phyloP scores from a whole-genome alignment of 257 asterid genomes.

The Osmanthus fragrans region DNA sequence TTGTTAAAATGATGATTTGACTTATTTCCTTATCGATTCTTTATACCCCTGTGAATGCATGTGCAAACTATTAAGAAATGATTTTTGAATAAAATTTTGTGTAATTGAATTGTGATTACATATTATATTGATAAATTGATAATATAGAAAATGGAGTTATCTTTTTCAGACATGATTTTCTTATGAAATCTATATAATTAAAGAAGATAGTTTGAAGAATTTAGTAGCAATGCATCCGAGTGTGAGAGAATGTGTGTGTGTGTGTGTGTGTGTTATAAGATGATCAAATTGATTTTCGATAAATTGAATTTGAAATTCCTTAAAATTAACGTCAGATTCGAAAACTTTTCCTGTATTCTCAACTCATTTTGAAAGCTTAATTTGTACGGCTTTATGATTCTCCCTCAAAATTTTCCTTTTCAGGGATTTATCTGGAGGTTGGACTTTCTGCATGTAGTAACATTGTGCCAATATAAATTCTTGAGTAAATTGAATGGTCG shows the following conservation, averaged over 20 bases:
- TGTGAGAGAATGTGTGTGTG: too few relatives aligned
- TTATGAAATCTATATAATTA: too few relatives aligned
- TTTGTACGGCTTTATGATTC: conserved; percentile 17
- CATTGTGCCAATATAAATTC: not conserved
- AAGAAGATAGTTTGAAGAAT: not conserved
- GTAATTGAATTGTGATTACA: not conserved
- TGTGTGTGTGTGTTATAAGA: too few relatives aligned
- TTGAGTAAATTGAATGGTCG: not conserved
- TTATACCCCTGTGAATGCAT: not conserved
- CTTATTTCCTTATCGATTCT: not conserved
- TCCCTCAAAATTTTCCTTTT: conserved; percentile 16
- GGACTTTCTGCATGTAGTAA: conserved; percentile 23
- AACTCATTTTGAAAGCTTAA: not conserved
- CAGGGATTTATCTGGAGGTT: conserved; percentile 43
- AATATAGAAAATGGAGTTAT: not conserved
- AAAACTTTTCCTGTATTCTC: not conserved
- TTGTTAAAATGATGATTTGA: too few relatives aligned
- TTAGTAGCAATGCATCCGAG: too few relatives aligned
- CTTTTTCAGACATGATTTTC: not conserved
- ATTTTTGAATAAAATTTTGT: not conserved
- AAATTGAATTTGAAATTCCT: conserved; percentile 23
- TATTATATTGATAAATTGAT: not conserved
- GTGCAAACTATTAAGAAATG: not conserved
- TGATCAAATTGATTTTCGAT: too few relatives aligned
- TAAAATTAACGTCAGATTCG: conserved; percentile 24